Conservation (phyloP, 148 eudicot species). For the Rhododendron griersonianum region DNA sequence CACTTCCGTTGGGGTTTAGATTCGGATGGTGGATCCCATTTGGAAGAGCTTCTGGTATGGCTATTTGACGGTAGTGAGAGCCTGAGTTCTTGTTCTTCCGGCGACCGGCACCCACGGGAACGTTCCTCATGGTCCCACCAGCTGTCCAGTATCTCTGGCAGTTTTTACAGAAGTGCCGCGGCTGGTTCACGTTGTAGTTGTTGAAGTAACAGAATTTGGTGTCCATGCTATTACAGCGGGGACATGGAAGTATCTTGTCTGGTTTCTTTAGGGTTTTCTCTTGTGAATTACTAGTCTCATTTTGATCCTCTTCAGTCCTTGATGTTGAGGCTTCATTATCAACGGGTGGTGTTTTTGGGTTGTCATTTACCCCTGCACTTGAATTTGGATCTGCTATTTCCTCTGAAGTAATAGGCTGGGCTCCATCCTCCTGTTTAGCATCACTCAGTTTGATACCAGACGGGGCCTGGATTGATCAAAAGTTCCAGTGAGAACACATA, state of each 20-base stretch:
- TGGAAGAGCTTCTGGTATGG: conserved; percentile 36
- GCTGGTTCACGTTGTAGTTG: conserved; percentile 75
- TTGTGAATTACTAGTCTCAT: conserved; percentile 31
- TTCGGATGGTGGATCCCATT: conserved; percentile 35
- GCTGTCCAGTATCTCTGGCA: conserved; percentile 90
- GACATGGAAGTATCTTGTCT: conserved; percentile 67
- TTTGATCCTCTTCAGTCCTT: conserved; percentile 26
- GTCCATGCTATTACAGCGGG: conserved; percentile 79
- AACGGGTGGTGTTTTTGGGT: conserved; percentile 3
- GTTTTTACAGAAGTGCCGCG: conserved; percentile 69
- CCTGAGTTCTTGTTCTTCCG: conserved; percentile 55
- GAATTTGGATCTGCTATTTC: conserved; percentile 22
- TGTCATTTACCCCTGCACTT: conserved; percentile 10
- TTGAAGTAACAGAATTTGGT: conserved; percentile 80
- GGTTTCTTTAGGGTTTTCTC: conserved; percentile 64
- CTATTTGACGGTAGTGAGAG: conserved; percentile 33
- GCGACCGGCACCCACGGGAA: conserved; percentile 72
- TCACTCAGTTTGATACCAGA: background rate
- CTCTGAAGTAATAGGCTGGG: conserved; percentile 20
- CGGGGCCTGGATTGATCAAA: conserved; percentile 1
- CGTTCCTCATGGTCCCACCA: conserved; percentile 77
- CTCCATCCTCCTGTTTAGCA: conserved; percentile 20
- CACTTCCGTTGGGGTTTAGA: conserved; percentile 30
- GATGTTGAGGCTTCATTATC: conserved; percentile 16
- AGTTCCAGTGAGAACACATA: background rate